Conservation (phyloP, 164 flowering plant species). For the Magnolia changhungtana region DNA sequence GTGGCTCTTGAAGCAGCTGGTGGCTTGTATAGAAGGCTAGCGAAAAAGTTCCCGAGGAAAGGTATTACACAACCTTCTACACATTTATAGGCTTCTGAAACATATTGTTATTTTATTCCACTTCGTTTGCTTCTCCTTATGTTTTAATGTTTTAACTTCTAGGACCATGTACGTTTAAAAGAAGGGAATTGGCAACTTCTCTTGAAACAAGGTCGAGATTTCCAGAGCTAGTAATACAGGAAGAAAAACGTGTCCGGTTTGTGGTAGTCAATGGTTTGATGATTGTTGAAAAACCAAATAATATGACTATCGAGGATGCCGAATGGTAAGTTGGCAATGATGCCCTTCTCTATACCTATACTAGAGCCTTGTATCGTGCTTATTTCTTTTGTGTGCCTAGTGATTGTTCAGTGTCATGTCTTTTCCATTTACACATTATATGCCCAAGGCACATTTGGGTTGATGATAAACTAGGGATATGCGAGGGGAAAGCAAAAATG, state of each 20-base stretch:
- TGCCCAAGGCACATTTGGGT: too few relatives aligned
- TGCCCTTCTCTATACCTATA: neutral
- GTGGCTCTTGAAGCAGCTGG: constrained; percentile 99
- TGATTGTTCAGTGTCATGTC: neutral
- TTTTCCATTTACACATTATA: too few relatives aligned
- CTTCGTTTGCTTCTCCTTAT: neutral
- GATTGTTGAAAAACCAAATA: constrained; percentile 78
- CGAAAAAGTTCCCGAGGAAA: constrained; percentile 85
- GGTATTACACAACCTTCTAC: constrained; percentile 38
- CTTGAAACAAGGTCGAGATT: constrained; percentile 90
- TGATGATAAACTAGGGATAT: too few relatives aligned
- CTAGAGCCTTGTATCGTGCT: neutral
- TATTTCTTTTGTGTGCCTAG: neutral
- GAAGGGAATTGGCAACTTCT: constrained; percentile 97
- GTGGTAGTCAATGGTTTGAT: constrained; percentile 96
- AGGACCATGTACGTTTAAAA: constrained; percentile 71
- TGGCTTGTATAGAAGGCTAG: constrained; percentile 86
- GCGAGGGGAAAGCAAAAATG: too few relatives aligned
- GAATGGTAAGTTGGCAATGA: constrained; percentile 60
- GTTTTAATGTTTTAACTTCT: constrained; percentile 6
- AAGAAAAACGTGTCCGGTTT: constrained; percentile 96
- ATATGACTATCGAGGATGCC: constrained; percentile 61
- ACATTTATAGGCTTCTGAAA: neutral
- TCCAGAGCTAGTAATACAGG: constrained; percentile 94
- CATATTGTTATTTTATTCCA: neutral